Evolutionary conservation across 2,329 filamentous ascomycete species (phyloP).

Genomic region (Pyricularia sp.): DNA sequence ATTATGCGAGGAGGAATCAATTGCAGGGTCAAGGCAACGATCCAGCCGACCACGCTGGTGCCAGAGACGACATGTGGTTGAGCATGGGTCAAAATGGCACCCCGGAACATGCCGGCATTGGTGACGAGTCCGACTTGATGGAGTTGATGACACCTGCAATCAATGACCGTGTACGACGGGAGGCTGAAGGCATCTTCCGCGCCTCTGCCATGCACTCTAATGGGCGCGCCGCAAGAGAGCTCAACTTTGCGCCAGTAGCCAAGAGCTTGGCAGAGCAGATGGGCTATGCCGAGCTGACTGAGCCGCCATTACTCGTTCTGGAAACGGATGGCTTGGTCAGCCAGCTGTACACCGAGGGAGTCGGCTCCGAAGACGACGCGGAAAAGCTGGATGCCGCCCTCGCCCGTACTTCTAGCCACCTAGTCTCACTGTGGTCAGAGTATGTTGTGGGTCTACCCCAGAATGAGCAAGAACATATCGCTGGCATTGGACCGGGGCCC

Average conservation of each 20-base stretch:
- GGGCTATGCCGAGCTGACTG: slow-evolving; percentile 51
- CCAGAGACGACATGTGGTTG: slow-evolving; percentile 39
- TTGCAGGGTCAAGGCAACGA: slow-evolving; percentile 5
- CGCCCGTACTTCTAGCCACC: slow-evolving; percentile 39
- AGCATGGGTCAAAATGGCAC: slow-evolving; percentile 32
- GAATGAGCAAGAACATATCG: slow-evolving; percentile 42
- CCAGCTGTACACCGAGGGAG: slow-evolving; percentile 53
- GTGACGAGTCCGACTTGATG: slow-evolving; percentile 41
- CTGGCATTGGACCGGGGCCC: slow-evolving; percentile 56
- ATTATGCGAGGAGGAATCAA: slow-evolving; percentile 19
- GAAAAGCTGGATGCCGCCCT: slow-evolving; percentile 48
- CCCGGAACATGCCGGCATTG: slow-evolving; percentile 27
- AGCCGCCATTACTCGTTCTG: slow-evolving; percentile 63
- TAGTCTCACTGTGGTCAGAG: slow-evolving; percentile 47
- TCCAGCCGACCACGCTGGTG: slow-evolving; percentile 16
- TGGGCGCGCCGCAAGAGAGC: slow-evolving; percentile 34
- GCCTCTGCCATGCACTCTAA: slow-evolving; percentile 38
- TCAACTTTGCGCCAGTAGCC: slow-evolving; percentile 61
- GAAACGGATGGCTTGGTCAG: slow-evolving; percentile 64
- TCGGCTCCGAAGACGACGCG: slow-evolving; percentile 44
- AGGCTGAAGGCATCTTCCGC: slow-evolving; percentile 47
- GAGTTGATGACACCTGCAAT: slow-evolving; percentile 47
- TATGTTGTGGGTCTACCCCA: slow-evolving; percentile 38
- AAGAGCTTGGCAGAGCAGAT: slow-evolving; percentile 56
- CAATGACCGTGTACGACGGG: slow-evolving; percentile 39